A percentile compares a stretch with the other conserved stretches of the same genome.
Evolutionary conservation across 768 basidiomycete species (phyloP).

Genomic region (Boletus rubropictus): DNA sequence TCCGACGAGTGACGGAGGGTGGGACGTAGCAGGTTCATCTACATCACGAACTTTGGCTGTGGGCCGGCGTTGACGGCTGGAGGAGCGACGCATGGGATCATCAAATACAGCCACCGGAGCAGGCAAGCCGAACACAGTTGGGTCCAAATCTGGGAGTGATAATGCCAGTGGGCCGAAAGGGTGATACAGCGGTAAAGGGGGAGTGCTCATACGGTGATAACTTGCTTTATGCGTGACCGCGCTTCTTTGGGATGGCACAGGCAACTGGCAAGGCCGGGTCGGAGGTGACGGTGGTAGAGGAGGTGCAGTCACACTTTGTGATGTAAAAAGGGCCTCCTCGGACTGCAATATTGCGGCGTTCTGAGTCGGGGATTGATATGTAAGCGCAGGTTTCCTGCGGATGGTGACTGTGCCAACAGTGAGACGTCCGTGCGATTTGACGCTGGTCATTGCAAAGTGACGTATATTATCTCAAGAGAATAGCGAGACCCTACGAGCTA

Average conservation of each 20-base stretch:
- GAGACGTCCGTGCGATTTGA: conserved; percentile 15
- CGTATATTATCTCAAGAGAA: conserved; percentile 6
- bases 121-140: conserved; percentile 51
- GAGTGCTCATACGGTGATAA: conserved; percentile 29
- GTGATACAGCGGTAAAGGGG: conserved; percentile 61
- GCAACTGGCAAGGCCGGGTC: conserved; percentile 6
- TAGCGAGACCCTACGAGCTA: conserved; percentile 7
- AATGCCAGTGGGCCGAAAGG: conserved; percentile 57
- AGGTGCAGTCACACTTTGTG: conserved; percentile 15
- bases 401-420: conserved; percentile 21
- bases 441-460: conserved; percentile 19
- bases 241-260: conserved; percentile 14
- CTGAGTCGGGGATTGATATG: conserved; percentile 53
- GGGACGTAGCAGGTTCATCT: conserved; percentile 29
- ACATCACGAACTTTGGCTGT: conserved; percentile 47
- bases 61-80: conserved; percentile 43
- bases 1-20: conserved; percentile 7
- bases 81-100: conserved; percentile 39
- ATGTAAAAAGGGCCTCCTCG: conserved; percentile 17
- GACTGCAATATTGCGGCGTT: conserved; percentile 24
- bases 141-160: conserved; percentile 61
- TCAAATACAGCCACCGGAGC: conserved; percentile 40
- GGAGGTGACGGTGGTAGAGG: conserved; percentile 12
- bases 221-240: conserved; percentile 14
- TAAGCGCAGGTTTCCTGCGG: conserved; percentile 52